Evolutionary conservation across 108 stramenopile species (phyloP), one percentile per base, ranked within the genome.

Genomic region (Nitzschia inconspicua): DNA sequence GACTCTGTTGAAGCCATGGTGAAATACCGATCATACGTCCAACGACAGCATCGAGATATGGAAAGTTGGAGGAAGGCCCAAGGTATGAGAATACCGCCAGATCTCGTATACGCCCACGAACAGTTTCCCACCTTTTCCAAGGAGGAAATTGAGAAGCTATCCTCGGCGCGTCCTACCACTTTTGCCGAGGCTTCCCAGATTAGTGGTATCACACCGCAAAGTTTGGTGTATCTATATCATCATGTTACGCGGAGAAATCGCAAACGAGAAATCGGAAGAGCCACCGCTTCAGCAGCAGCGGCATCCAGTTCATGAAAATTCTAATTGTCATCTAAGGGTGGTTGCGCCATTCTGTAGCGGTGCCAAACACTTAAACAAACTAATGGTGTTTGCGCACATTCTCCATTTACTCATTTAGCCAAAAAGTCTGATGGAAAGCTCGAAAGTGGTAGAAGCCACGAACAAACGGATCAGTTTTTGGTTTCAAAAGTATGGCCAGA

Each of bases 131-230:
- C 93, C 0, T 73, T 98, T 42, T 93, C 88, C 56, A 86, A 80
- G 24, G 96, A 96, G 66, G 98, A 98, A 52, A 59, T 90, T 14
- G 92, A 96, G 60, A 89, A 89, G 64, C 77, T 95, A 35, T 62
- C 63, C 40, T 34, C 40, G 41, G 70, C 78, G 28, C 75, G 85
- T 22, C 96, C 96, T 20, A 53, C 55, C 10, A 97, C 96, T 3
- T 94, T 98, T 79, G 88, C 88, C 7, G 95, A 96, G 44, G 96
- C 96, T 4, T 86, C 89, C 6, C 83, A 90, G 62, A 95, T 98
- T 24, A 89, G 89, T 57, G 98, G 96, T 20, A 61, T 98, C 47
- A 97, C 96, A 36, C 96, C 98, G 0, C 84, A 94, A 63, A 81
- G 87, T 44, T 67, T 98, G 57, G 91, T 98, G 5, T 96, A 93